Evolutionary conservation across 2,329 filamentous ascomycete genomes (phyloP).

Genomic region (Chalaropsis thielavioides): DNA sequence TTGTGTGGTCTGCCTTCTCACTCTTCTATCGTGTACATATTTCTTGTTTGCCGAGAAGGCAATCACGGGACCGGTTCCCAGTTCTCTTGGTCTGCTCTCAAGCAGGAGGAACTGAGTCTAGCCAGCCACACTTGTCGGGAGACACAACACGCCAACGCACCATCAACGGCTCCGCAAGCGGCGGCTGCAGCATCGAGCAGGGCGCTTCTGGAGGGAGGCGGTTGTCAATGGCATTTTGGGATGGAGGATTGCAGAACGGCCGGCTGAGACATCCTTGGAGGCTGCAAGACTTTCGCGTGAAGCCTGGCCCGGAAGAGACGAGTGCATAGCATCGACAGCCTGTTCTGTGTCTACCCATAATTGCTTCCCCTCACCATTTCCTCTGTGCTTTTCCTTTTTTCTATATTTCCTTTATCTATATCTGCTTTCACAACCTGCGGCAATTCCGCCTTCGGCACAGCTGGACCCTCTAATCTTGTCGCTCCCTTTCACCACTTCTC

Average conservation of each 20-base stretch:
- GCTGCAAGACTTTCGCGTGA: neutral
- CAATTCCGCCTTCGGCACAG: neutral
- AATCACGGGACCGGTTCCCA: neutral
- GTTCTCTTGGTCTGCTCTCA: neutral
- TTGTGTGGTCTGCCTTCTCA: no score
- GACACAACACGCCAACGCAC: no score
- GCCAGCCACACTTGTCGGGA: neutral
- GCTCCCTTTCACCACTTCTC: neutral
- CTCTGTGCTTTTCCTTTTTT: conserved; percentile 13
- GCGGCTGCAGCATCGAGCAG: neutral
- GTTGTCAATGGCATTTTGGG: neutral
- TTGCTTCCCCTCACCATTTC: conserved; percentile 10
- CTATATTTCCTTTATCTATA: conserved; percentile 11
- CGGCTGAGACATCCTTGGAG: neutral
- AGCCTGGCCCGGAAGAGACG: neutral
- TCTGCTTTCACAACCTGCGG: neutral
- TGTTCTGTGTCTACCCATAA: conserved; percentile 9
- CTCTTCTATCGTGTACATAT: neutral
- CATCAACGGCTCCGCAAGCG: neutral
- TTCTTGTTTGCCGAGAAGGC: no score
- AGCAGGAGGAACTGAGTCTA: neutral
- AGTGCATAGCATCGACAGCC: neutral
- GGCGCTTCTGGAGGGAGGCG: neutral
- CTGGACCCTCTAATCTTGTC: neutral
- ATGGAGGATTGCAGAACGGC: neutral